phyloP scores from a whole-genome alignment of 805 yeast species.

The Saturnispora halmiae region DNA sequence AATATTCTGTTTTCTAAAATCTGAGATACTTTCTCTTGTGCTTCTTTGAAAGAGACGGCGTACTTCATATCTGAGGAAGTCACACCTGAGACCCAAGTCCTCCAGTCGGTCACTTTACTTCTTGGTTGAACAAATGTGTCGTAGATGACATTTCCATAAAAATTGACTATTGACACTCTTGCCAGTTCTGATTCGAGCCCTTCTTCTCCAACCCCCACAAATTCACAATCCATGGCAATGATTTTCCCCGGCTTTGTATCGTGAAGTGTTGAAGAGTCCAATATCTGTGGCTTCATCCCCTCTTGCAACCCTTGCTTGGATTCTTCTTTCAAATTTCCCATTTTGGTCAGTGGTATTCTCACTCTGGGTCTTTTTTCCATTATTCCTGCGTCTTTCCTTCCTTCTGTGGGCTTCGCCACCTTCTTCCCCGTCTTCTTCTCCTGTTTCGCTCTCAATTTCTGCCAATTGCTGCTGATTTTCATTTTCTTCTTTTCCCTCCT shows the following conservation, averaged over 20 bases:
- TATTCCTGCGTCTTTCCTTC: neutral
- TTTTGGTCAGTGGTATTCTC: slow-evolving; percentile 12
- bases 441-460: slow-evolving; percentile 12
- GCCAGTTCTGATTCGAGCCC: slow-evolving; percentile 69
- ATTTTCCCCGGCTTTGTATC: slow-evolving; percentile 51
- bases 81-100: slow-evolving; percentile 89
- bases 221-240: slow-evolving; percentile 85
- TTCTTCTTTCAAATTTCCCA: no score
- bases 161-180: slow-evolving; percentile 80
- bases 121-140: slow-evolving; percentile 72
- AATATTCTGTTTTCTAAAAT: slow-evolving; percentile 47
- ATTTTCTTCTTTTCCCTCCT: neutral
- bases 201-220: slow-evolving; percentile 80
- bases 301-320: no score
- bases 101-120: slow-evolving; percentile 77
- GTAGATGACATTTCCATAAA: slow-evolving; percentile 58
- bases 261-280: no score
- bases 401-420: neutral
- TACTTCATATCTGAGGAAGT: slow-evolving; percentile 56
- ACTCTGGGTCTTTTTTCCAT: neutral
- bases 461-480: slow-evolving; percentile 21
- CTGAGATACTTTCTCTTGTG: slow-evolving; percentile 48
- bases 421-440: slow-evolving; percentile 4
- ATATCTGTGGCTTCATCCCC: no score
- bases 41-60: slow-evolving; percentile 60